phyloP scores from a whole-genome alignment of 208 protist genomes.

The Plasmodiophora brassicae region DNA sequence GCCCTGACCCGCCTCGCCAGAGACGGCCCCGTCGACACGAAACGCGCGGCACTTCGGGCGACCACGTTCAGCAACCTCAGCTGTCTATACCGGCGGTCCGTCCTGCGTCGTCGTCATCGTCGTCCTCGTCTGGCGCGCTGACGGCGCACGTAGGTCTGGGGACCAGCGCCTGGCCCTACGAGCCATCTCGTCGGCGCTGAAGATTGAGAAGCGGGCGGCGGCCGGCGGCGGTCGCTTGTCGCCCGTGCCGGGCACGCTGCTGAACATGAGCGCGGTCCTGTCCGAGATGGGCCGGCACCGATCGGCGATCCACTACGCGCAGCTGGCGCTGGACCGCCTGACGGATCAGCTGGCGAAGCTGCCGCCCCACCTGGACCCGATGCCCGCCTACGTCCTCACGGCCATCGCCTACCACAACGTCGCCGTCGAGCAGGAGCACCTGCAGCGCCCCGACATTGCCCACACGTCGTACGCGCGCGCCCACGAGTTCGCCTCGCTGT shows the following conservation, averaged over 20 bases:
- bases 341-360: not conserved
- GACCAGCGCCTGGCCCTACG: not conserved
- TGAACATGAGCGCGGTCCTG: not conserved
- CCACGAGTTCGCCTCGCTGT: not conserved
- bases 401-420: not conserved
- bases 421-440: not conserved
- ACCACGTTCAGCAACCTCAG: not conserved
- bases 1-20: not conserved
- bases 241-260: not conserved
- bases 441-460: not conserved
- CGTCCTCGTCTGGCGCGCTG: not conserved
- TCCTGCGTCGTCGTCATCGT: not conserved
- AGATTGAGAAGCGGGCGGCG: not conserved
- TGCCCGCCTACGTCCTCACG: not conserved
- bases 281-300: not conserved
- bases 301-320: not conserved
- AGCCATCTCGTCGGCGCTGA: not conserved
- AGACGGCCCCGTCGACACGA: no score
- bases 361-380: not conserved
- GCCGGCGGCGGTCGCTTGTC: not conserved
- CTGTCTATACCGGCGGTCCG: not conserved
- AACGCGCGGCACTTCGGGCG: not conserved
- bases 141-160: not conserved
- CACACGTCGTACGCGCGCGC: not conserved
- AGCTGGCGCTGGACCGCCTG: not conserved